These are phyloP conservation scores for Pseudocercospora cruenta DNA, from an alignment of 2,329 filamentous ascomycete species.

Conservation along the genomic window DNA sequence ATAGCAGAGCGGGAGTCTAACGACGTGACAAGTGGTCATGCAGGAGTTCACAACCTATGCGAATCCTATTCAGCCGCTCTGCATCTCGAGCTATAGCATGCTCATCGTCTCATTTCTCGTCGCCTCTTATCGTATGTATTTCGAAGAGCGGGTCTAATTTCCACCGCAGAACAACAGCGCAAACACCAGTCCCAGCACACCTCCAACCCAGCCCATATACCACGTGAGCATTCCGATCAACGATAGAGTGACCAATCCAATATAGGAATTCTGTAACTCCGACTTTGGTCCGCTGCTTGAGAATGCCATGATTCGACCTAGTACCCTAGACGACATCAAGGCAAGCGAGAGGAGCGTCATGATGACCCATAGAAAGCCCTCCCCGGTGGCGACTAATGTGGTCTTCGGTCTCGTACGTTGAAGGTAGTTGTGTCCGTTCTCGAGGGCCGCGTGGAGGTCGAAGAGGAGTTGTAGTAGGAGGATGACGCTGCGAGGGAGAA, in stretches of 20 bases:
- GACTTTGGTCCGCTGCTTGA: background rate
- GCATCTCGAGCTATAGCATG: background rate
- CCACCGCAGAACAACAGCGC: background rate
- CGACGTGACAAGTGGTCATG: background rate
- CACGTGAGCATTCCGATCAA: background rate
- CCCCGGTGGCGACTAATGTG: background rate
- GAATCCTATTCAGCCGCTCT: background rate
- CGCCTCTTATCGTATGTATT: background rate
- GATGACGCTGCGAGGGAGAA: background rate
- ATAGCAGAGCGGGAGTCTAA: background rate
- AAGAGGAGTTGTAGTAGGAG: background rate
- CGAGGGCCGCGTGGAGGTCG: background rate
- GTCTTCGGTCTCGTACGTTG: background rate
- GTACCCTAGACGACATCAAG: background rate
- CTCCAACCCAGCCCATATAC: background rate
- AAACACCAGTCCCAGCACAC: background rate
- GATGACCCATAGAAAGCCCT: background rate
- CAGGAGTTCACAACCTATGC: background rate
- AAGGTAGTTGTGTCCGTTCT: background rate
- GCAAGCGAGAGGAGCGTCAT: background rate
- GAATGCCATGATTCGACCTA: background rate
- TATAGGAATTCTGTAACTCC: background rate
- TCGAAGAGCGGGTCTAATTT: background rate
- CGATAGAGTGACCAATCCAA: background rate
- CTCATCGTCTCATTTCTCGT: background rate